Conservation (phyloP, 164 flowering plant genomes). For the Magnolia changhungtana region DNA sequence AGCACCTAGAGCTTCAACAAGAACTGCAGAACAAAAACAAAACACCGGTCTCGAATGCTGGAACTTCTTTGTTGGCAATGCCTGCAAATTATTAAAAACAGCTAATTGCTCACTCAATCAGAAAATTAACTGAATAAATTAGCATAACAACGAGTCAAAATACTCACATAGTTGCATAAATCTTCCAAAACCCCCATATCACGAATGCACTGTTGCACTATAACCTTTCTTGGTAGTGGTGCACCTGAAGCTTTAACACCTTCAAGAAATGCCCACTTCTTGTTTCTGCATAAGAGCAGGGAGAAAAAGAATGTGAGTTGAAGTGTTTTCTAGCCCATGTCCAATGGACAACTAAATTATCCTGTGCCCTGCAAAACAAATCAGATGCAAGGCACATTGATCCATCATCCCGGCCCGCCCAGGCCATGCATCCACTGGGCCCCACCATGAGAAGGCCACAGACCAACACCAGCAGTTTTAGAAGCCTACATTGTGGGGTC, state of each 20-base stretch:
- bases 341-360: background rate
- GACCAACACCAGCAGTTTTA: no score
- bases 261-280: constrained; percentile 81
- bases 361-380: background rate
- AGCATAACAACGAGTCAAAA: background rate
- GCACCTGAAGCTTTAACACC: constrained; percentile 88
- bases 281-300: constrained; percentile 44
- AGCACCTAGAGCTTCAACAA: constrained; percentile 67
- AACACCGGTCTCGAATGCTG: constrained; percentile 50
- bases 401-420: background rate
- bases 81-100: constrained; percentile 35
- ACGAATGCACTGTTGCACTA: constrained; percentile 83
- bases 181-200: constrained; percentile 74
- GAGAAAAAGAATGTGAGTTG: background rate
- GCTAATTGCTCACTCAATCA: background rate
- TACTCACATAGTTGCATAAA: constrained; percentile 72
- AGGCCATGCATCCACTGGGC: background rate
- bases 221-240: constrained; percentile 75
- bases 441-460: background rate
- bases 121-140: background rate
- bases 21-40: constrained; percentile 73
- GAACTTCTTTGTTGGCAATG: constrained; percentile 53
- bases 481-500: no score
- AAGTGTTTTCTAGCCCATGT: background rate
- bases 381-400: background rate